These are phyloP conservation scores for Rubia yunnanensis DNA, from an alignment of 257 asterid species.

Conservation along the genomic window DNA sequence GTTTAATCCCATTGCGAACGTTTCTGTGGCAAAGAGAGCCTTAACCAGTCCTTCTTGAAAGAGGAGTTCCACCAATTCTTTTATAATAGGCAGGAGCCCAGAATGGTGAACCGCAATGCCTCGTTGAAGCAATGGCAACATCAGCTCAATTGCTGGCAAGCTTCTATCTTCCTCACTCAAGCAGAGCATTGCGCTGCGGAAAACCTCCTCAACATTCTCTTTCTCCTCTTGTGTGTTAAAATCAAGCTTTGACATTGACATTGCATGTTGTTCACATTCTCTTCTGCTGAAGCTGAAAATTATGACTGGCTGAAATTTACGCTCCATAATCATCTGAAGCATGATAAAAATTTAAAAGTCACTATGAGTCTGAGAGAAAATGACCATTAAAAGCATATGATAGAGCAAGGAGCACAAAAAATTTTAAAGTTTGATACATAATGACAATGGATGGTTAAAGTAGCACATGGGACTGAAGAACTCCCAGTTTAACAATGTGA, in stretches of 20 bases:
- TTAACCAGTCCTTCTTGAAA: slow-evolving; percentile 99
- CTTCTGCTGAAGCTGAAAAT: slow-evolving; percentile 96
- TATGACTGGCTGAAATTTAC: slow-evolving; percentile 93
- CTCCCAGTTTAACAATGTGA: too few relatives aligned
- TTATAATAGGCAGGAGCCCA: slow-evolving; percentile 91
- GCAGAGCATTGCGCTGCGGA: slow-evolving; percentile 69
- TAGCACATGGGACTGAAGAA: background rate
- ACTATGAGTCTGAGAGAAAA: background rate
- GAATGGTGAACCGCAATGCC: slow-evolving; percentile 99
- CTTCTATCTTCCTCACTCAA: slow-evolving; percentile 87
- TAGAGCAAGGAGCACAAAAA: background rate
- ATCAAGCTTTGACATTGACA: slow-evolving; percentile 97
- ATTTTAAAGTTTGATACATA: background rate
- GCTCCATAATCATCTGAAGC: slow-evolving; percentile 93
- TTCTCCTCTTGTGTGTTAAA: slow-evolving; percentile 82
- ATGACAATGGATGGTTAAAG: background rate
- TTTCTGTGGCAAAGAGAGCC: slow-evolving; percentile 97
- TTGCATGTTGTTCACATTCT: slow-evolving; percentile 98
- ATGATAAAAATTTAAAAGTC: slow-evolving; percentile 12
- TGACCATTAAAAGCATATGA: background rate
- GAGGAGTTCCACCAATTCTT: slow-evolving; percentile 94
- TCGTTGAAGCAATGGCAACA: slow-evolving; percentile 93
- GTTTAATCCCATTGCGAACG: slow-evolving; percentile 98
- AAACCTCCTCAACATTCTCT: slow-evolving; percentile 78
- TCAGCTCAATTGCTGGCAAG: slow-evolving; percentile 90